These are phyloP conservation scores for Paecilomyces niveus DNA, from an alignment of 2,329 filamentous ascomycete genomes.

Conservation along the genomic window DNA sequence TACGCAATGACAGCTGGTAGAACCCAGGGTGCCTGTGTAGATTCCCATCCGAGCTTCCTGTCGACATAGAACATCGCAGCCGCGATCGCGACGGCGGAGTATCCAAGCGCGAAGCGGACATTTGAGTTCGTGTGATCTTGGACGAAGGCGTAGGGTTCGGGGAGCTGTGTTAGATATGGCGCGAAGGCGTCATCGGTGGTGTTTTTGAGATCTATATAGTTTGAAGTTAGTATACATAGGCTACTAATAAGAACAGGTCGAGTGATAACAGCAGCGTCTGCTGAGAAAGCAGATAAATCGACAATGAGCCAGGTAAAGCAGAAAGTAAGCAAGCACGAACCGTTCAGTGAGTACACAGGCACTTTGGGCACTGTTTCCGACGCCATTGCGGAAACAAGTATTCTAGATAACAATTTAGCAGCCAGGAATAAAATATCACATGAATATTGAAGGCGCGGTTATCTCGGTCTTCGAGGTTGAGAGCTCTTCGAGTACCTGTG, in stretches of 20 bases:
- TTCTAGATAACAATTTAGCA: neutral
- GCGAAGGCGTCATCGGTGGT: constrained; percentile 91
- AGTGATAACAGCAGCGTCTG: neutral
- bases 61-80: constrained; percentile 84
- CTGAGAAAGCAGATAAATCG: neutral
- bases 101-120: constrained; percentile 75
- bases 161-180: constrained; percentile 85
- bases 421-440: neutral
- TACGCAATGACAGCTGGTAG: constrained; percentile 73
- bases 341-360: constrained; percentile 39
- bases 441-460: neutral
- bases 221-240: constrained; percentile 2
- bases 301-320: neutral
- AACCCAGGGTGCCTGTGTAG: constrained; percentile 69
- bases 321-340: constrained; percentile 21
- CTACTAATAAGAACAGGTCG: neutral
- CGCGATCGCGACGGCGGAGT: constrained; percentile 70
- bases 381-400: constrained; percentile 13
- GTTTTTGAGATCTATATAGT: constrained; percentile 76
- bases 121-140: constrained; percentile 77
- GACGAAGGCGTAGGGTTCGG: constrained; percentile 55
- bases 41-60: constrained; percentile 83
- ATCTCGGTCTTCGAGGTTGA: neutral
- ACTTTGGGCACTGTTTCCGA: constrained; percentile 29
- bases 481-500: neutral